Conservation (phyloP, 768 basidiomycete genomes). For the Trametes sanguinea region DNA sequence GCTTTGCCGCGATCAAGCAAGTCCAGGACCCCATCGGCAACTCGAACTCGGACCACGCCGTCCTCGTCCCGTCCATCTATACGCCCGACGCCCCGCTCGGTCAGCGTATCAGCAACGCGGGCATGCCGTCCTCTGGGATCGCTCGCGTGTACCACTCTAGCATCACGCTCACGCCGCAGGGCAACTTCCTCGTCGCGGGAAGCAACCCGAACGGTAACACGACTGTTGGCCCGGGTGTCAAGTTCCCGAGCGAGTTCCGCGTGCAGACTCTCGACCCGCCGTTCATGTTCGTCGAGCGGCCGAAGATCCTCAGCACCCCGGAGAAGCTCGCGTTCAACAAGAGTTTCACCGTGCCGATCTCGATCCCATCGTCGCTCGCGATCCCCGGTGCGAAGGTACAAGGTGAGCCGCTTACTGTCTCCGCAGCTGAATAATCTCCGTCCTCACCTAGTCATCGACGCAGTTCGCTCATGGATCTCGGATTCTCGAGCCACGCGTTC, state of each 20-base stretch:
- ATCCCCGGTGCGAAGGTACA: slow-evolving; percentile 40
- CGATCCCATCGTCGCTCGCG: slow-evolving; percentile 38
- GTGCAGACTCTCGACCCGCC: slow-evolving; percentile 87
- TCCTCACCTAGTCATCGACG: background rate
- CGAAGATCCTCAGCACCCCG: slow-evolving; percentile 43
- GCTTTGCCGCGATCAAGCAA: slow-evolving; percentile 81
- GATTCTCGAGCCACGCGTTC: slow-evolving; percentile 74
- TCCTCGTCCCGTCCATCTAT: slow-evolving; percentile 68
- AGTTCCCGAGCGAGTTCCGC: slow-evolving; percentile 84
- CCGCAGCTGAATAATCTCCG: background rate
- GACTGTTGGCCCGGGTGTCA: slow-evolving; percentile 47
- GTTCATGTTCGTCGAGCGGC: slow-evolving; percentile 71
- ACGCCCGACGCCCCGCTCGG: slow-evolving; percentile 56
- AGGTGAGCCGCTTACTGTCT: slow-evolving; percentile 37
- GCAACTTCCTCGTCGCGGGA: slow-evolving; percentile 75
- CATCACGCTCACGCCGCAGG: slow-evolving; percentile 73
- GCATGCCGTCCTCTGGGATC: slow-evolving; percentile 67
- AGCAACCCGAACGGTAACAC: slow-evolving; percentile 83
- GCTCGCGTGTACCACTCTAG: slow-evolving; percentile 81
- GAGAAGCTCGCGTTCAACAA: slow-evolving; percentile 48
- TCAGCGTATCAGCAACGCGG: slow-evolving; percentile 55
- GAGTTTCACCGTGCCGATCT: slow-evolving; percentile 48
- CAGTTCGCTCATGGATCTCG: slow-evolving; percentile 82
- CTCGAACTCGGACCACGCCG: slow-evolving; percentile 79
- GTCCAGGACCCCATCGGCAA: slow-evolving; percentile 65